phyloP scores from a whole-genome alignment of 1,284 basidiomycete species.

The Ganoderma multipileum region DNA sequence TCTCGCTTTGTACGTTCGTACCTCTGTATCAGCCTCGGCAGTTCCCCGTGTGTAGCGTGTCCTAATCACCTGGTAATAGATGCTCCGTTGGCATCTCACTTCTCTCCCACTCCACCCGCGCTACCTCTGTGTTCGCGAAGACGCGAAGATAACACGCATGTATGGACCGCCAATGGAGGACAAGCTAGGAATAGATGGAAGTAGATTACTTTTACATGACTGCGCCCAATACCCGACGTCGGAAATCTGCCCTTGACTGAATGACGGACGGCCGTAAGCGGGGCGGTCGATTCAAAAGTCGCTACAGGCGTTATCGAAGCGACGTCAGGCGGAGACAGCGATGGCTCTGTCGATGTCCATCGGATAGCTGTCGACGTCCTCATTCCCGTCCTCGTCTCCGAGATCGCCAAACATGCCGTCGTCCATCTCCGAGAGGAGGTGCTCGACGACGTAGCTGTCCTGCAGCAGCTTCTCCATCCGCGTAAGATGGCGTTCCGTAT shows the following conservation, averaged over 20 bases:
- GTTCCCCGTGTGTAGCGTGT: not conserved
- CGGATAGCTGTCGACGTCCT: constrained; percentile 45
- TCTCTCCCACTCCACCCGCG: not conserved
- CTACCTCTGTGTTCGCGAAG: not conserved
- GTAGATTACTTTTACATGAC: constrained; percentile 25
- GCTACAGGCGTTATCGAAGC: not conserved
- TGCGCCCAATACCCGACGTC: too few relatives aligned
- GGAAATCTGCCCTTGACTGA: not conserved
- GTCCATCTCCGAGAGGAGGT: constrained; percentile 93
- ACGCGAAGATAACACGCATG: not conserved
- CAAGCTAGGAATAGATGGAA: not conserved
- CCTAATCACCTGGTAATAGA: not conserved
- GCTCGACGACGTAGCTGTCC: constrained; percentile 95
- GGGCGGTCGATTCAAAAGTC: not conserved
- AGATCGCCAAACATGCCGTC: constrained; percentile 68
- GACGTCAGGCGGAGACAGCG: constrained; percentile 27
- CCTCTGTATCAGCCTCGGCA: not conserved
- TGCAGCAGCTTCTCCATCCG: constrained; percentile 89
- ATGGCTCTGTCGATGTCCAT: constrained; percentile 38
- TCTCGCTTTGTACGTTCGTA: not conserved
- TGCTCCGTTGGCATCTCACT: not conserved
- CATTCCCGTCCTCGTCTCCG: constrained; percentile 51
- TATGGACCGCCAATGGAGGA: not conserved
- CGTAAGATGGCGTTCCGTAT: constrained; percentile 91
- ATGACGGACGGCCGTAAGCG: not conserved